phyloP scores from a whole-genome alignment of 805 yeast species.

The Wickerhamiella occidentalis region DNA sequence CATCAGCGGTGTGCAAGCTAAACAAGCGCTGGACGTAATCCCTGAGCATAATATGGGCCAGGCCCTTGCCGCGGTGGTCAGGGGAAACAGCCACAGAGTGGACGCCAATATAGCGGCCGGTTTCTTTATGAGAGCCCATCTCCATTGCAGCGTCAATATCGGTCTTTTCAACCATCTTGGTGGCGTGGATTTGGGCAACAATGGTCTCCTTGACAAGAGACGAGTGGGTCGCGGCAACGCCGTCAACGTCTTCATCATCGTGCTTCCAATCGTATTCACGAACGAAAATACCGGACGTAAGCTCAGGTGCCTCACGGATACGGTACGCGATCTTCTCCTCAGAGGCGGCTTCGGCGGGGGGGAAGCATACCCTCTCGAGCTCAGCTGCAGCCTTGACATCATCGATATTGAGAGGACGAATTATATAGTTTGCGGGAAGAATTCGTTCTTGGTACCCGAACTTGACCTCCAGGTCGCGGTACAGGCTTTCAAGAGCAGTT shows the following conservation, averaged over 20 bases:
- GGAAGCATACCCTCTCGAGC: conserved; percentile 60
- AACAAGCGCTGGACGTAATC: conserved; percentile 85
- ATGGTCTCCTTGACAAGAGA: conserved; percentile 38
- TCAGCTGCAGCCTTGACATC: conserved; percentile 52
- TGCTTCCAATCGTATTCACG: conserved; percentile 28
- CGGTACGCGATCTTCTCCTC: conserved; percentile 56
- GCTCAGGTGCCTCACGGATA: conserved; percentile 73
- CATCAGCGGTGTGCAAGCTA: conserved; percentile 74
- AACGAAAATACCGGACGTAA: conserved; percentile 71
- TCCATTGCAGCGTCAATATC: conserved; percentile 50
- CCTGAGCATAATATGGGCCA: conserved; percentile 71
- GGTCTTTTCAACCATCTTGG: conserved; percentile 41
- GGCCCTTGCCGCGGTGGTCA: conserved; percentile 63
- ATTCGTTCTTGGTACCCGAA: conserved; percentile 18
- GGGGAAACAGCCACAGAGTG: conserved; percentile 74
- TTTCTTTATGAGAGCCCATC: conserved; percentile 56
- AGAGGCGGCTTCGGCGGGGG: conserved; percentile 56
- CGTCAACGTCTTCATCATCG: conserved; percentile 20
- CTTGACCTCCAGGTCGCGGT: conserved; percentile 20
- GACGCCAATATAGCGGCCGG: conserved; percentile 60
- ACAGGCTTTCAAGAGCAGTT: conserved; percentile 22
- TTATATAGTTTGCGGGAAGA: conserved; percentile 46
- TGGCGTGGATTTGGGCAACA: conserved; percentile 71
- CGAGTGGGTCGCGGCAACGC: conserved; percentile 24
- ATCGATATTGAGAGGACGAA: conserved; percentile 67